Conservation (phyloP, 2,329 filamentous ascomycete genomes). For the Colletotrichum sp. region DNA sequence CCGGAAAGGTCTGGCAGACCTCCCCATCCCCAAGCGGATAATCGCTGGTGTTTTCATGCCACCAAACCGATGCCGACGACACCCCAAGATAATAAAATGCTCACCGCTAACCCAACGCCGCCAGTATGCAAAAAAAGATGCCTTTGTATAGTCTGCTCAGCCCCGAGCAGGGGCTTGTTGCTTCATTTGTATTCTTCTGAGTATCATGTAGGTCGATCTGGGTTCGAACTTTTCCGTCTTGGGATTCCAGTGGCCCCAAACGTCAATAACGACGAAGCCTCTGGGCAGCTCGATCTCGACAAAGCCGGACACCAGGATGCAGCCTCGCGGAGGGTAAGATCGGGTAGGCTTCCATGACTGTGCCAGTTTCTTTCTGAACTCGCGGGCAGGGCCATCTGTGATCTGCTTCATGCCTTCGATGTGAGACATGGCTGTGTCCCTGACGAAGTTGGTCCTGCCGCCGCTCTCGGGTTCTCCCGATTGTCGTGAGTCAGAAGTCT, state of each 20-base stretch:
- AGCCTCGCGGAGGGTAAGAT: slow-evolving; percentile 53
- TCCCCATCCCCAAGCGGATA: neutral
- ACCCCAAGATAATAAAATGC: neutral
- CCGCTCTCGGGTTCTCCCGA: slow-evolving; percentile 7
- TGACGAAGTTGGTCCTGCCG: slow-evolving; percentile 23
- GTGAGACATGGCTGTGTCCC: slow-evolving; percentile 20
- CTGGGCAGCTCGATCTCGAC: slow-evolving; percentile 56
- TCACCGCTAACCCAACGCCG: slow-evolving; percentile 15
- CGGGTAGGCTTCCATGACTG: slow-evolving; percentile 52
- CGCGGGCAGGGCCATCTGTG: slow-evolving; percentile 15
- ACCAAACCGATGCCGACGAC: neutral
- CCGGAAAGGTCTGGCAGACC: neutral
- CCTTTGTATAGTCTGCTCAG: neutral
- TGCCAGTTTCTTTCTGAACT: slow-evolving; percentile 18
- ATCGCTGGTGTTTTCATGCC: neutral
- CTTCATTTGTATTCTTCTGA: slow-evolving; percentile 24
- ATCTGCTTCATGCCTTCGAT: slow-evolving; percentile 21
- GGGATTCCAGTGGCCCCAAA: slow-evolving; percentile 60
- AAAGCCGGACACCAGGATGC: slow-evolving; percentile 57
- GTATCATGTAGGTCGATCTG: slow-evolving; percentile 1
- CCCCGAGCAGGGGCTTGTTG: slow-evolving; percentile 11
- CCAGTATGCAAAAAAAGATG: slow-evolving; percentile 6
- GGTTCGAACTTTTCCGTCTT: slow-evolving; percentile 50
- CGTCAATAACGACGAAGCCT: slow-evolving; percentile 55
- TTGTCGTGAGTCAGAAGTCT: slow-evolving; percentile 1